Base-by-base conservation (phyloP, 192 early-diverging fungal species). In the Gonapodya sp. region DNA sequence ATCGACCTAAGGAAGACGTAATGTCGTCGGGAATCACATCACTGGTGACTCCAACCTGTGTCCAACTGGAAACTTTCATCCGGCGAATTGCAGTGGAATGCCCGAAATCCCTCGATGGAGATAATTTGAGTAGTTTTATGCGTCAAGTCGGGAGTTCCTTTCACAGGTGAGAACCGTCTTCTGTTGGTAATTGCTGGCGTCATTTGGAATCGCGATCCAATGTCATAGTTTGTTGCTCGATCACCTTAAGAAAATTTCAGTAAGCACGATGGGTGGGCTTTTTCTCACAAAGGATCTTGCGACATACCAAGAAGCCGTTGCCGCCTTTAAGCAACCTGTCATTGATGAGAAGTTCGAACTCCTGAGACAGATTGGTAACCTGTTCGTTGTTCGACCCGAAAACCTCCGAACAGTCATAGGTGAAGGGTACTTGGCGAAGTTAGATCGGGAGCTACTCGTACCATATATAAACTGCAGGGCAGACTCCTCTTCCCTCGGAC, bases 381-480 rank as follows among this genome's bases (percentile, higher is more conserved):
- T 99, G 0, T 99, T 95, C 82, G 84, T 97, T 34, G 96, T 96
- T 31, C 94, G 94, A 83, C 94, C 96, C 31, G 93, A 95, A 79
- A 96, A 95, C 73, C 86, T 99, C 32, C 92, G 93, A 82, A 93
- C 94, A 18, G 89, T 98, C 35, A 86, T 99, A 36, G 92, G 92
- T 35, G 95, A 97, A 81, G 95, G 95, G 0, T 89, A 93, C 46
- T 64, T 64, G 46, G 46, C 8, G 8, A 64, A 64, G 24, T 16
- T 64, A 16, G 46, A 64, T 24, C 46, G 46, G 46, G 46, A 64
- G 46, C 46, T 64, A 24, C 46, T 64, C 8, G 46, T 64, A 24
- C 46, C 46, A 16, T 64, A 64, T 24, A 24, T 64, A 8, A 64
- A 64, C 24, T 64, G 46, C 24, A 8, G 46, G 8, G 46, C 46